Conservation (phyloP, 2,329 filamentous ascomycete species). For the Diaporthe australafricana region DNA sequence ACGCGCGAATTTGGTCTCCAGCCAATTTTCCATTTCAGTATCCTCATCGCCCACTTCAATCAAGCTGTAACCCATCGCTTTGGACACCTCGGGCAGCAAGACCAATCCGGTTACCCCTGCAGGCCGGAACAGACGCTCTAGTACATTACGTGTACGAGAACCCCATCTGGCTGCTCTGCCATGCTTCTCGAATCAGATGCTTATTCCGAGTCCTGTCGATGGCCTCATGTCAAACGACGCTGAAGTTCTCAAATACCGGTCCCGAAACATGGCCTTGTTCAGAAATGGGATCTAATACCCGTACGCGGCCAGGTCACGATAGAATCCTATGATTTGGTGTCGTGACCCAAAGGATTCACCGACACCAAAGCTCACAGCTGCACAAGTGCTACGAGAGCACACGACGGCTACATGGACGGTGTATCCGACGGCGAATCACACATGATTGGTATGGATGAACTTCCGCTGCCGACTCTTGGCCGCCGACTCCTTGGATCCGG, state of each 20-base stretch:
- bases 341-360: not conserved
- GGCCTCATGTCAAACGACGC: not conserved
- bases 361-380: not conserved
- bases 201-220: not conserved
- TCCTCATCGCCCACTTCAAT: conserved; percentile 7
- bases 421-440: not conserved
- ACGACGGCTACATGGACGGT: not conserved
- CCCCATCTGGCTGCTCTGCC: not conserved
- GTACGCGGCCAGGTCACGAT: not conserved
- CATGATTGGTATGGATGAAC: not conserved
- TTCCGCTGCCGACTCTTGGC: conserved; percentile 9
- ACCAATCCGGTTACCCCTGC: conserved; percentile 18
- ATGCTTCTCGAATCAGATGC: not conserved
- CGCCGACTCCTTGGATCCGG: conserved; percentile 15
- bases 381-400: not conserved
- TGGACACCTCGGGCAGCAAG: conserved; percentile 2
- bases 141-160: not conserved
- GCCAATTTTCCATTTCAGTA: not conserved
- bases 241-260: not conserved
- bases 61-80: not conserved
- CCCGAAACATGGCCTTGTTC: not conserved
- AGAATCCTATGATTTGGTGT: not conserved
- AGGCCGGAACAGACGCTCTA: conserved; percentile 8
- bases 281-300: not conserved
- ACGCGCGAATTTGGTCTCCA: not conserved